Conservation (phyloP, 2,329 filamentous ascomycete genomes). For the Drechslerella coelobrocha region DNA sequence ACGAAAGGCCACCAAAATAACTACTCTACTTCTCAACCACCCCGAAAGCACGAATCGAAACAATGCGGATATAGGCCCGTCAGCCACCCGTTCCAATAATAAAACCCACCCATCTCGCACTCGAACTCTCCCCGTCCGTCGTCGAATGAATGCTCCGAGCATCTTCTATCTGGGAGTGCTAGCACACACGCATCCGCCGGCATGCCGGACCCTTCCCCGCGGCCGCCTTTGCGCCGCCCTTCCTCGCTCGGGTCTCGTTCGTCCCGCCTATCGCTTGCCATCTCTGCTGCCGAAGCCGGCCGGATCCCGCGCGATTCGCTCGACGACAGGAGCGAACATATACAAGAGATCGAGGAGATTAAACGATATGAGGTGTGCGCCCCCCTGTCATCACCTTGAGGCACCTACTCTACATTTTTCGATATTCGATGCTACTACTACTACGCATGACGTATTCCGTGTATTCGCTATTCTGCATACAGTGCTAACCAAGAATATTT, state of each 20-base stretch:
- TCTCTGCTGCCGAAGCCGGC: conserved; percentile 69
- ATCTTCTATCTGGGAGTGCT: neutral
- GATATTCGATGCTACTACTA: conserved; percentile 17
- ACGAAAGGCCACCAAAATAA: too few relatives aligned
- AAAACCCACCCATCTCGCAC: too few relatives aligned
- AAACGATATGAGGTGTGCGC: conserved; percentile 83
- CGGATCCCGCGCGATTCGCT: conserved; percentile 60
- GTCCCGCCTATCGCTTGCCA: conserved; percentile 71
- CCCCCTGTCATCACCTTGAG: neutral
- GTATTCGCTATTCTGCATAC: too few relatives aligned
- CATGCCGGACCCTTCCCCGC: conserved; percentile 47
- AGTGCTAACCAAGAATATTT: conserved; percentile 6
- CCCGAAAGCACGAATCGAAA: too few relatives aligned
- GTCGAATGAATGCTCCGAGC: conserved; percentile 24
- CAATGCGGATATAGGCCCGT: too few relatives aligned
- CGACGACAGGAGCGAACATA: conserved; percentile 65
- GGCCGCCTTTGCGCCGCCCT: conserved; percentile 43
- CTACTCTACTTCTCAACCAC: too few relatives aligned
- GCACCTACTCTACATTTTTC: neutral
- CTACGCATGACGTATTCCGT: too few relatives aligned
- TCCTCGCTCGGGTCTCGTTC: conserved; percentile 54
- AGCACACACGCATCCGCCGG: conserved; percentile 14
- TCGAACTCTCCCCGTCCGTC: too few relatives aligned
- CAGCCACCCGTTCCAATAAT: too few relatives aligned
- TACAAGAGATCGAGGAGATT: conserved; percentile 96